Evolutionary conservation across 2,329 filamentous ascomycete species (phyloP).

Genomic region (Paecilomyces dactylethromorphus): DNA sequence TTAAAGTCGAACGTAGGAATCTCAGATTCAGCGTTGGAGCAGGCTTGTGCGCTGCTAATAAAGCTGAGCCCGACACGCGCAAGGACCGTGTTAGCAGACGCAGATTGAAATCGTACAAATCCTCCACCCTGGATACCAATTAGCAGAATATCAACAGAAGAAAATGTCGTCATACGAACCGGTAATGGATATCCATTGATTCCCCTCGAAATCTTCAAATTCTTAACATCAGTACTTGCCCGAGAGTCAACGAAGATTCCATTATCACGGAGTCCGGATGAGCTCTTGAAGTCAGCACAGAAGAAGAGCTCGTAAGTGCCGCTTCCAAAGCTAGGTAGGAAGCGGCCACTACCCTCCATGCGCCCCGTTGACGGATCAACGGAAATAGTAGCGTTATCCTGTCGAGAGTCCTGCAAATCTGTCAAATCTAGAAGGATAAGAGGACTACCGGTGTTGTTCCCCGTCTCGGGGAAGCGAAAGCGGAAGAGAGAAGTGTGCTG

Average conservation of each 20-base stretch:
- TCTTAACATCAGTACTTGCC: conserved; percentile 47
- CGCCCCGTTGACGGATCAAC: conserved; percentile 53
- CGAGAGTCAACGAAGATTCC: conserved; percentile 60
- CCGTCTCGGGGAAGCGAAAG: conserved; percentile 52
- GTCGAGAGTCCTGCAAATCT: conserved; percentile 56
- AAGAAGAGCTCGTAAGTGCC: conserved; percentile 57
- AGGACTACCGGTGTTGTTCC: conserved; percentile 34
- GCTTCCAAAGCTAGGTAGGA: conserved; percentile 58
- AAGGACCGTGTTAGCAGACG: conserved; percentile 44
- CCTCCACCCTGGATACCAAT: conserved; percentile 48
- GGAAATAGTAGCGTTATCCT: conserved; percentile 52
- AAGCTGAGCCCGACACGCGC: conserved; percentile 65
- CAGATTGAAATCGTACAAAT: conserved; percentile 56
- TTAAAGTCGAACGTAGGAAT: conserved; percentile 61
- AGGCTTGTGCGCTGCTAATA: conserved; percentile 60
- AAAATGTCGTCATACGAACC: conserved; percentile 10
- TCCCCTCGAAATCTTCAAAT: conserved; percentile 49
- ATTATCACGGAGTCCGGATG: conserved; percentile 47
- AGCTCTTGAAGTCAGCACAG: conserved; percentile 59
- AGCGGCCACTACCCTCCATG: conserved; percentile 56
- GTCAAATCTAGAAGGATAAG: conserved; percentile 59
- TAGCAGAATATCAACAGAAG: neutral
- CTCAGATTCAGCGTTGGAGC: conserved; percentile 59
- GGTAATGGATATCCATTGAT: conserved; percentile 52
- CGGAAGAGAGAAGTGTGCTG: conserved; percentile 59